A percentile compares a stretch with the other conserved stretches of the same genome.
These are phyloP conservation scores for Annona cherimola DNA, from an alignment of 164 flowering plant genomes.

Conservation along the genomic window DNA sequence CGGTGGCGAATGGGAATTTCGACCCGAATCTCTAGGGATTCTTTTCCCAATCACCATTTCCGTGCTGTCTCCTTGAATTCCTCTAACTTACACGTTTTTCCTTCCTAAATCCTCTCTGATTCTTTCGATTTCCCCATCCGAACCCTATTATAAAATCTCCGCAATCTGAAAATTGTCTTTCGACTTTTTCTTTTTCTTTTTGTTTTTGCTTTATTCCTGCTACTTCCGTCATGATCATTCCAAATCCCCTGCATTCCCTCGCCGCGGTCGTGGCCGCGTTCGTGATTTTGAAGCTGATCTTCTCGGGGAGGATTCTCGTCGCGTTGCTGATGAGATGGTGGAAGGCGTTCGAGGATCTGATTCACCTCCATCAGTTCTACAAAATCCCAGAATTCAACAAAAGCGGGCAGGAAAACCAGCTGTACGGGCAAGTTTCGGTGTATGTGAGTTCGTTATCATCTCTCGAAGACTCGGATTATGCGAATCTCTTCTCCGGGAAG, in stretches of 20 bases:
- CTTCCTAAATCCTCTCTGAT: not conserved
- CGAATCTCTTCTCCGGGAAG: conserved; percentile 56
- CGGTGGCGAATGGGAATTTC: not conserved
- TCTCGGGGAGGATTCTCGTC: not conserved
- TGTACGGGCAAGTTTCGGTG: conserved; percentile 38
- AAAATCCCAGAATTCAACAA: conserved; percentile 57
- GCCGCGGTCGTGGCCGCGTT: conserved; percentile 1
- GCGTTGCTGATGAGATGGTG: conserved; percentile 20
- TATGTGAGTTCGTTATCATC: conserved; percentile 56
- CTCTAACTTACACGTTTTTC: not conserved
- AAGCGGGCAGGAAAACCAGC: conserved; percentile 50
- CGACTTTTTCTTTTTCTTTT: no score
- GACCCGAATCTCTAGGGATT: not conserved
- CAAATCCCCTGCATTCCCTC: not conserved
- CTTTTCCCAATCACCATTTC: not conserved
- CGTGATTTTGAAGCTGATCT: not conserved
- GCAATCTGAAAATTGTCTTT: not conserved
- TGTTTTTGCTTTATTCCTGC: no score
- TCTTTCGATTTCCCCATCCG: not conserved
- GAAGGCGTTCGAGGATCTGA: conserved; percentile 32
- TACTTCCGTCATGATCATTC: not conserved
- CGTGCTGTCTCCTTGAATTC: not conserved
- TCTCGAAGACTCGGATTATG: conserved; percentile 58
- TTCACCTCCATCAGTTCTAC: conserved; percentile 47
- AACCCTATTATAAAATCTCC: not conserved